Evolutionary conservation across 1,284 basidiomycete genomes (phyloP), one percentile per base, ranked within the genome.

Genomic region (Cutaneotrichosporon sp.): DNA sequence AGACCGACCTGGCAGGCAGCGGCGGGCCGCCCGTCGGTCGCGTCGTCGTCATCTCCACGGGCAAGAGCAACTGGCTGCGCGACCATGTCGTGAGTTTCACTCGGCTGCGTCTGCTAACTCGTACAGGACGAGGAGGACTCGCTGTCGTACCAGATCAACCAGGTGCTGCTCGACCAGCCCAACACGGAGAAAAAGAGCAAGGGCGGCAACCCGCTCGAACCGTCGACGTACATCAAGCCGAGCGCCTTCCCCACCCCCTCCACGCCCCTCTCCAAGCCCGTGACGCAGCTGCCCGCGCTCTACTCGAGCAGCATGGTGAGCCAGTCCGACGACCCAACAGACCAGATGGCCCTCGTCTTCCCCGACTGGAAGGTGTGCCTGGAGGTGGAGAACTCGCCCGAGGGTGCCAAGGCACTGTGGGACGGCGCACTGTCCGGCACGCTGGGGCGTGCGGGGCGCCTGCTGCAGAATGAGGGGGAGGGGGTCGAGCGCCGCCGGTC

Each of bases 291-390:
- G 58, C 81, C 84, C 4, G 83, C 81, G 16, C 82, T 83, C 38
- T 83, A 91, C 59, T 87, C 89, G 7, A 87, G 94, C 54, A 83
- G 92, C 31, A 89, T 93, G 71, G 89, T 90, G 46, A 91, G 89
- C 68, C 90, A 93, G 72, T 82, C 82, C 53, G 86, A 88, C 67
- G 78, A 84, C 56, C 82, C 85, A 56, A 78, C 82, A 49, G 87
- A 91, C 63, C 76, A 82, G 64, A 89, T 89, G 0, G 88, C 92
- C 18, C 83, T 97, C 54, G 84, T 97, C 1, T 87, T 97, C 71
- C 94, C 94, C 5, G 94, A 97, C 79, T 97, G 89, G 82, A 92
- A 87, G 69, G 82, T 92, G 54, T 84, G 92, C 24, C 83, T 85
- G 5, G 87, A 87, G 56, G 85, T 95, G 18, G 83, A 85, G 33